phyloP scores from a whole-genome alignment of 1,284 basidiomycete species.

The Cutaneotrichosporon mucoides region DNA sequence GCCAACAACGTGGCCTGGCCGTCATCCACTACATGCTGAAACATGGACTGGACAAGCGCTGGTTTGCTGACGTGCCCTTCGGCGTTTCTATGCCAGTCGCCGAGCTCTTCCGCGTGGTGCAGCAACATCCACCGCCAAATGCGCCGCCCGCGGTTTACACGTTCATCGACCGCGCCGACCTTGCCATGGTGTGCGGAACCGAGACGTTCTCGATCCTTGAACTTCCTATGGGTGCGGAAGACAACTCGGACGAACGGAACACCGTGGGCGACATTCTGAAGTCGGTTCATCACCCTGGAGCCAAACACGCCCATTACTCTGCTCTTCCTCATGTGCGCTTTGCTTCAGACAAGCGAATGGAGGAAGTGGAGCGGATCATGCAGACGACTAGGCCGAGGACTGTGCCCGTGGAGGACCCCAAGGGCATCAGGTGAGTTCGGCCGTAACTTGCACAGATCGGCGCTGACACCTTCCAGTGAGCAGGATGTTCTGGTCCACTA shows the following conservation, averaged over 20 bases:
- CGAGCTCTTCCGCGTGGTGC: constrained; percentile 76
- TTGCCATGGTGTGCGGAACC: constrained; percentile 47
- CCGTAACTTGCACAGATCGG: too few relatives aligned
- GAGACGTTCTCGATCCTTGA: constrained; percentile 14
- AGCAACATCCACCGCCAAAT: constrained; percentile 66
- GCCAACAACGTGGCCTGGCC: constrained; percentile 53
- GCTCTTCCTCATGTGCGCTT: constrained; percentile 65
- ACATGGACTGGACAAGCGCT: constrained; percentile 54
- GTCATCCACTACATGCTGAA: constrained; percentile 62
- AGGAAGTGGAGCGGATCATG: constrained; percentile 82
- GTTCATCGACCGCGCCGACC: constrained; percentile 73
- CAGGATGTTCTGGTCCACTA: constrained; percentile 56
- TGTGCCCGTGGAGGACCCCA: constrained; percentile 64
- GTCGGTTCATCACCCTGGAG: constrained; percentile 5
- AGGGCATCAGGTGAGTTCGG: constrained; percentile 62
- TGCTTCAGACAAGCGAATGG: constrained; percentile 74
- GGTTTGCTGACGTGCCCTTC: constrained; percentile 56
- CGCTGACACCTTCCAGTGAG: constrained; percentile 18
- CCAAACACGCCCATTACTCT: constrained; percentile 13
- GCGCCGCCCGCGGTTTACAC: constrained; percentile 70
- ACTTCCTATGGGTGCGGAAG: constrained; percentile 16
- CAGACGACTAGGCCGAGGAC: constrained; percentile 67
- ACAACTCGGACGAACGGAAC: constrained; percentile 12
- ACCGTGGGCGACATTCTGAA: constrained; percentile 23
- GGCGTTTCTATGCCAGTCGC: constrained; percentile 73